phyloP scores from a whole-genome alignment of 2,329 filamentous ascomycete genomes.

The Sclerotiophoma versabilis region DNA sequence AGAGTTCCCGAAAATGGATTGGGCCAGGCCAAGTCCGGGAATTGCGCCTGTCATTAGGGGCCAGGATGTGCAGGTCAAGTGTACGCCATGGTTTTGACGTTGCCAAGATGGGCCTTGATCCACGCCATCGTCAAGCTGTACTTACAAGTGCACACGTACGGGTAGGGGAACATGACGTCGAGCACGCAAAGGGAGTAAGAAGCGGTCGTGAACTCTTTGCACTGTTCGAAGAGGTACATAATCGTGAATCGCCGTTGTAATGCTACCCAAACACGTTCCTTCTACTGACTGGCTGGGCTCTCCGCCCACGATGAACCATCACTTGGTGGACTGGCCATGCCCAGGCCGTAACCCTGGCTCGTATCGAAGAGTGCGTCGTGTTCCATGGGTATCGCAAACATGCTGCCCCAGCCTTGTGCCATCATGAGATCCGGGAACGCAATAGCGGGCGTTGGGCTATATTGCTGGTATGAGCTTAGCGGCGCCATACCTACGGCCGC shows the following conservation, averaged over 20 bases:
- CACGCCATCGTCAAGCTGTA: too few species aligned
- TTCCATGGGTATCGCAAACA: conserved; percentile 41
- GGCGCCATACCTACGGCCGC: conserved; percentile 28
- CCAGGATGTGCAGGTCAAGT: not conserved
- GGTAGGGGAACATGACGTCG: too few species aligned
- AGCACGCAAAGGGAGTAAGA: not conserved
- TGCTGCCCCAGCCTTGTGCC: conserved; percentile 37
- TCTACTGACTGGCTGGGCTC: conserved; percentile 18
- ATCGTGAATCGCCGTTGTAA: not conserved
- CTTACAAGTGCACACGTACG: too few species aligned
- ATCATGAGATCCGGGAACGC: conserved; percentile 38
- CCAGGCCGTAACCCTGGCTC: conserved; percentile 26
- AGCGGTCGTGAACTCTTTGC: too few species aligned
- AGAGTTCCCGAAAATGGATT: not conserved
- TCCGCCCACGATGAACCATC: conserved; percentile 23
- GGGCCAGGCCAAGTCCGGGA: not conserved
- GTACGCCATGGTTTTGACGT: not conserved
- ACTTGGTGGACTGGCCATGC: conserved; percentile 33
- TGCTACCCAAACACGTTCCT: not conserved
- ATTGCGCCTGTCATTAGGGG: not conserved
- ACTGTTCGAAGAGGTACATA: too few species aligned
- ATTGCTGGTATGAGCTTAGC: conserved; percentile 25
- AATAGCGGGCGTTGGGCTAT: conserved; percentile 27
- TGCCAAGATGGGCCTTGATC: too few species aligned
- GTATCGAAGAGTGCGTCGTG: conserved; percentile 31